Percentiles rank a stretch among this genome's conserved stretches.
Conservation (phyloP, 2,329 filamentous ascomycete genomes). For the Fonsecaea nubica region DNA sequence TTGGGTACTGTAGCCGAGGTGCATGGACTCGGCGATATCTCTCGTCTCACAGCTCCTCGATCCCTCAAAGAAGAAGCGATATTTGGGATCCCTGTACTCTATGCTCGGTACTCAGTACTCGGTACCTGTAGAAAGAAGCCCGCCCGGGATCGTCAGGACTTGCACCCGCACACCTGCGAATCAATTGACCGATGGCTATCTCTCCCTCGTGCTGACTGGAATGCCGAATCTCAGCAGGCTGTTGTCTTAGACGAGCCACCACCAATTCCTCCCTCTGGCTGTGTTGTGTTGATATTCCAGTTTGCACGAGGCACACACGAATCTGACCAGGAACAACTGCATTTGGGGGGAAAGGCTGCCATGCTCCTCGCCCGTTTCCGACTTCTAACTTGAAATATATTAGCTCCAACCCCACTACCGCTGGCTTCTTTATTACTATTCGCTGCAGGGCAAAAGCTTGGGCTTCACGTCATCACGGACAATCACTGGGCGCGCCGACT, state of each 20-base stretch:
- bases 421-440: not conserved
- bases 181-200: not conserved
- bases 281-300: not conserved
- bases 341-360: not conserved
- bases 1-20: too few species aligned
- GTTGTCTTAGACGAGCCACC: not conserved
- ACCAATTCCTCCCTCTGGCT: too few species aligned
- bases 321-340: not conserved
- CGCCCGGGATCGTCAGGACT: not conserved
- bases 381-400: not conserved
- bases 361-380: not conserved
- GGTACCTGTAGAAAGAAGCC: not conserved
- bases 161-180: not conserved
- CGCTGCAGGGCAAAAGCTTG: not conserved
- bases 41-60: too few species aligned
- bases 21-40: too few species aligned
- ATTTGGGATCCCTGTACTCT: too few species aligned
- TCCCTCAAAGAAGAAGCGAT: too few species aligned
- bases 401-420: not conserved
- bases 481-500: not conserved
- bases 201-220: not conserved
- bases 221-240: not conserved
- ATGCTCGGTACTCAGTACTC: too few species aligned
- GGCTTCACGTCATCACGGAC: slow-evolving; percentile 18
- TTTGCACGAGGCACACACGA: not conserved